Base-by-base conservation (phyloP, 225 moss, liverwort and hornwort species). In the Asterella californica region DNA sequence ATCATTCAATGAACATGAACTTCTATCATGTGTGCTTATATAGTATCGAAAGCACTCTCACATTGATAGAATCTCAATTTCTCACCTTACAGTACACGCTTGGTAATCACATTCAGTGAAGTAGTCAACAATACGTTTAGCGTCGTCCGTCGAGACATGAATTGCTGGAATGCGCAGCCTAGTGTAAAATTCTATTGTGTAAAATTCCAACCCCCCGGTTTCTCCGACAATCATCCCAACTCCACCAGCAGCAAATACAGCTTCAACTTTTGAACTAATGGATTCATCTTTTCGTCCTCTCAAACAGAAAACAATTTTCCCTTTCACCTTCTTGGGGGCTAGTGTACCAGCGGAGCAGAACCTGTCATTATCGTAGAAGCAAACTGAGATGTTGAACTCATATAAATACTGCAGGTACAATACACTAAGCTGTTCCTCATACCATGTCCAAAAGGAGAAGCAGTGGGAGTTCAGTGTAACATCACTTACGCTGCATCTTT, bases 261-360 rank as follows among this genome's bases (percentile, higher is more conserved):
- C n/a, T n/a, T n/a, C n/a, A 63, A 1, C 36, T 42, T 77, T 77
- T 9, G 8, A 4, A 30, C 1, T n/a, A 0, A 77, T 46, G 47
- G 11, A 27, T 61, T 77, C 76, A 17, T 10, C 0, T 6, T 8
- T 50, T n/a, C 38, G 14, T 45, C 45, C 63, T 77, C 32, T 77
- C 63, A 77, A 45, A 32, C 77, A 77, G 27, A 77, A 77, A 15
- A 77, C 77, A 46, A 77, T 64, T 30, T 77, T 77, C 65, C 77
- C 77, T 8, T 2, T 10, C 42, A 77, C 77, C 8, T 14, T 12
- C 17, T 1, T 3, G 2, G 77, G 63, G 15, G n/a, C 42, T 46
- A 77, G 46, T 1, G 29, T 9, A 32, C 27, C 42, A 38, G n/a
- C 77, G 10, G 10, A n/a, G 37, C 77, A 77, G 45, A 45, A 77